Evolutionary conservation across 768 basidiomycete species (phyloP), one percentile per base, ranked within the genome.

Genomic region (Chalciporus sphaerocephalus): DNA sequence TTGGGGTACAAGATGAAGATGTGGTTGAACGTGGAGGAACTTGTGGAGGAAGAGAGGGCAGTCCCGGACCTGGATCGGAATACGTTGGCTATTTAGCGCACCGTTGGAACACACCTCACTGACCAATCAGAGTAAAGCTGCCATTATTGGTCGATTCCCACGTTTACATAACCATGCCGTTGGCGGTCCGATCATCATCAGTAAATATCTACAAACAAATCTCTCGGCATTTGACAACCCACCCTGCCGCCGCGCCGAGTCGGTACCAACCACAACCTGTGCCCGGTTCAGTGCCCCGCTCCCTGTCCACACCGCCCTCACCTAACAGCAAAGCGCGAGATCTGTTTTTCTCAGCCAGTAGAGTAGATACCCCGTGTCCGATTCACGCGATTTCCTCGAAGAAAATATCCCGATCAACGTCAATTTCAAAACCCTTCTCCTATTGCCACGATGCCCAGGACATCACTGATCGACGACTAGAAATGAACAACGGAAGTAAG

Each of bases 171-270:
- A 55, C 42, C 20, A 47, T 51, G 46, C 53, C 58, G 49, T 60
- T 39, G 43, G 44, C 59, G 53, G 50, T 43, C 62, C 60, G 62
- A 64, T 60, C 62, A 63, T 60, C 62, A 63, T 42, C 24, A 48
- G 9, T 13, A 56, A 61, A 61, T 8, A 61, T 0, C 28, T 0
- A 38, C 40, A 59, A 59, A 58, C 4, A 60, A 13, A 15, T n/a
- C 17, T 43, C 38, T 44, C 59, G 57, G 55, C 62, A 59, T 61
- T 37, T 57, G 59, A 57, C 60, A 59, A 10, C 33, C 9, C 20
- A 32, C 15, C 30, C 30, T 28, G 28, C 30, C 30, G 15, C 30
- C 30, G n/a, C 30, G 30, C n/a, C 30, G 30, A n/a, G n/a, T n/a
- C n/a, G n/a, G n/a, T n/a, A n/a, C n/a, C n/a, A n/a, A n/a, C n/a